Percentiles rank a stretch among this genome's conserved stretches.
These are phyloP conservation scores for Corymbia citriodora DNA, from an alignment of 441 rosid genomes.

Conservation along the genomic window DNA sequence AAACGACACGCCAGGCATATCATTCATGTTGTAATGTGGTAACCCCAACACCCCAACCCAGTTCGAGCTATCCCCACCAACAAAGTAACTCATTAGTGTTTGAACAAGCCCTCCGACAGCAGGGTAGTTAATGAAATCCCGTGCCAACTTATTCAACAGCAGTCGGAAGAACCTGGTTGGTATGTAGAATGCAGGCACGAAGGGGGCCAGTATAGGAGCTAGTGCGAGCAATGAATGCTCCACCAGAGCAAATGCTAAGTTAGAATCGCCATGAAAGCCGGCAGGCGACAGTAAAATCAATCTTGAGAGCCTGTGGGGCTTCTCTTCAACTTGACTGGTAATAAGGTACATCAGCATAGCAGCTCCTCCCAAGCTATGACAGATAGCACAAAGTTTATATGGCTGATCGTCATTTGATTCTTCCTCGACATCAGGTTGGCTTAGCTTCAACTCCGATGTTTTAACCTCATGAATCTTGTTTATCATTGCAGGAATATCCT, in stretches of 20 bases:
- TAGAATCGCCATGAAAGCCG: slow-evolving; percentile 88
- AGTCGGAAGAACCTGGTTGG: slow-evolving; percentile 95
- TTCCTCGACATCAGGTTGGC: slow-evolving; percentile 47
- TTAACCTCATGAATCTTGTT: slow-evolving; percentile 89
- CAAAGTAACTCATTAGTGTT: slow-evolving; percentile 77
- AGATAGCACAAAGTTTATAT: slow-evolving; percentile 81
- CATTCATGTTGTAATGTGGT: slow-evolving; percentile 96
- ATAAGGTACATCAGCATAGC: slow-evolving; percentile 76
- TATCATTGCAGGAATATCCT: slow-evolving; percentile 91
- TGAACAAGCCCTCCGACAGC: slow-evolving; percentile 96
- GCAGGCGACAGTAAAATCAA: slow-evolving; percentile 86
- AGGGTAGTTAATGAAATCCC: slow-evolving; percentile 94
- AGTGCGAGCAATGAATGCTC: slow-evolving; percentile 51
- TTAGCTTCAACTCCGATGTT: slow-evolving; percentile 66
- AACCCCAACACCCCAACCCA: slow-evolving; percentile 93
- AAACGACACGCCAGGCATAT: slow-evolving; percentile 91
- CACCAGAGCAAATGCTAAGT: slow-evolving; percentile 41
- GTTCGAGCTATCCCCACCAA: slow-evolving; percentile 96
- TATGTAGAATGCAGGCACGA: slow-evolving; percentile 83
- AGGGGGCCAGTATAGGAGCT: slow-evolving; percentile 54
- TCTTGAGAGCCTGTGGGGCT: slow-evolving; percentile 81
- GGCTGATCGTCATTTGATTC: slow-evolving; percentile 55
- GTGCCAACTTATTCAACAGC: slow-evolving; percentile 90
- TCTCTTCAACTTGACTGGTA: slow-evolving; percentile 57
- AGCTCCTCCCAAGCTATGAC: slow-evolving; percentile 98